phyloP scores from a whole-genome alignment of 495 filamentous ascomycete genomes.

The Aspergillus incahuasiensis region DNA sequence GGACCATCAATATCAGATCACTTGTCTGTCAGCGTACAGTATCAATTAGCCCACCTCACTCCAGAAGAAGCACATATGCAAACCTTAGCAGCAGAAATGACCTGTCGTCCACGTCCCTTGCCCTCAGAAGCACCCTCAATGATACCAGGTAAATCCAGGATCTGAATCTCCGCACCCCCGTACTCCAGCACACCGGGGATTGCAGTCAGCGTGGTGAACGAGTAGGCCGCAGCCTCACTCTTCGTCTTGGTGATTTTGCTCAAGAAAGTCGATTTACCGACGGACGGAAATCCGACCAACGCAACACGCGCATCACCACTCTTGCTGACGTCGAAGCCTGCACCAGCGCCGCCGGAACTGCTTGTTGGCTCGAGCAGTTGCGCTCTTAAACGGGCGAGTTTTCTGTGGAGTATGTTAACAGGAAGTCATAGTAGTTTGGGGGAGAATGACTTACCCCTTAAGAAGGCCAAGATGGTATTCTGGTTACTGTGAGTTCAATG shows the following conservation, averaged over 20 bases:
- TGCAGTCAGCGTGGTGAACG: conserved; percentile 96
- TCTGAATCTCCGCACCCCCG: conserved; percentile 96
- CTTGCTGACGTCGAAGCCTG: conserved; percentile 96
- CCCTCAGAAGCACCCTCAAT: conserved; percentile 97
- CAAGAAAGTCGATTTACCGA: conserved; percentile 97
- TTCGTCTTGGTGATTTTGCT: conserved; percentile 99
- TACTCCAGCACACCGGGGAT: conserved; percentile 98
- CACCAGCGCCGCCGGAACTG: conserved; percentile 68
- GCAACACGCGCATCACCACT: conserved; percentile 96
- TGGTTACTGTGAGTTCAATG: conserved; percentile 31
- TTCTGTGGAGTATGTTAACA: conserved; percentile 33
- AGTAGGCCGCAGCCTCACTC: conserved; percentile 92
- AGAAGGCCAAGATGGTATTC: conserved; percentile 98
- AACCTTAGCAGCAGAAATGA: conserved; percentile 93
- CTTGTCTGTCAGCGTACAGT: conserved; percentile 59
- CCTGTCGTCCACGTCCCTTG: conserved; percentile 92
- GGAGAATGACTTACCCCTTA: conserved; percentile 66
- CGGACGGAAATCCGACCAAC: conserved; percentile 95
- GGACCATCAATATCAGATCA: conserved; percentile 93
- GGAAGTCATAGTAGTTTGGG: neutral
- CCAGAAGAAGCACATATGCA: neutral
- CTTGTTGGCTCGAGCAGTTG: conserved; percentile 90
- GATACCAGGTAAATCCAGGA: conserved; percentile 97
- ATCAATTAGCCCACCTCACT: neutral
- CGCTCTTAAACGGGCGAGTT: conserved; percentile 90